These are phyloP conservation scores for Pascua sp. DNA, from an alignment of 1,284 basidiomycete species.

Conservation along the genomic window DNA sequence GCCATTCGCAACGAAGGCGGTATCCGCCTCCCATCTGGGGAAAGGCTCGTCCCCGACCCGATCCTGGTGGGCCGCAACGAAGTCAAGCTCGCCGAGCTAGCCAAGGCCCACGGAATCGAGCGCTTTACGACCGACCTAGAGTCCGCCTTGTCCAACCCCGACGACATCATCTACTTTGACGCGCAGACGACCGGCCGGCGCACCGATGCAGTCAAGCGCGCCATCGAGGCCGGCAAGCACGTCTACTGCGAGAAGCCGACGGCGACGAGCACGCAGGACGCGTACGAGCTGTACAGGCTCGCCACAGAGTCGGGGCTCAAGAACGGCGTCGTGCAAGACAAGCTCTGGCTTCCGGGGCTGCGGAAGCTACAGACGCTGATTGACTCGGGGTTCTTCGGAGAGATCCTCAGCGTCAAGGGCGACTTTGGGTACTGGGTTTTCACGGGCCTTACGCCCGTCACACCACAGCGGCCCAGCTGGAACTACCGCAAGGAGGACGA, in stretches of 20 bases:
- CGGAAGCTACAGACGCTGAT: conserved; percentile 20
- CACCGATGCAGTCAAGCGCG: conserved; percentile 20
- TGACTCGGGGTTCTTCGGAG: conserved; percentile 22
- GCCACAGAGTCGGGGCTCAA: conserved; percentile 19
- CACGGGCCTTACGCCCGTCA: conserved; percentile 15
- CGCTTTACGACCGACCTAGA: conserved; percentile 14
- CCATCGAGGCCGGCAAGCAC: conserved; percentile 22
- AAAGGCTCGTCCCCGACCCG: conserved; percentile 19
- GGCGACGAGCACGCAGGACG: conserved; percentile 14
- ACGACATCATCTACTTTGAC: conserved; percentile 20
- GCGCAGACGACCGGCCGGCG: conserved; percentile 23
- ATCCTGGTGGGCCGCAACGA: conserved; percentile 20
- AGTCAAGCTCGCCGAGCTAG: conserved; percentile 18
- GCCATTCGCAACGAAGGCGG: conserved; percentile 22
- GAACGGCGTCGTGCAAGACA: conserved; percentile 24
- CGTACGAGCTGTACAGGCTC: conserved; percentile 18
- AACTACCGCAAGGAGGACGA: conserved; percentile 26
- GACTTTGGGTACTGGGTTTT: conserved; percentile 27
- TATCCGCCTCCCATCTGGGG: conserved; percentile 15
- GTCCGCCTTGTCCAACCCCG: conserved; percentile 12
- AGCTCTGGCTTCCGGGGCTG: conserved; percentile 23
- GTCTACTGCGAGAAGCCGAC: conserved; percentile 26
- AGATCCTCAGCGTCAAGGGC: conserved; percentile 22
- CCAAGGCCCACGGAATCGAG: conserved; percentile 17
- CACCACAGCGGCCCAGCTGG: conserved; percentile 20